Evolutionary conservation across 805 yeast species (phyloP).

Genomic region (Teunomyces panamensis): DNA sequence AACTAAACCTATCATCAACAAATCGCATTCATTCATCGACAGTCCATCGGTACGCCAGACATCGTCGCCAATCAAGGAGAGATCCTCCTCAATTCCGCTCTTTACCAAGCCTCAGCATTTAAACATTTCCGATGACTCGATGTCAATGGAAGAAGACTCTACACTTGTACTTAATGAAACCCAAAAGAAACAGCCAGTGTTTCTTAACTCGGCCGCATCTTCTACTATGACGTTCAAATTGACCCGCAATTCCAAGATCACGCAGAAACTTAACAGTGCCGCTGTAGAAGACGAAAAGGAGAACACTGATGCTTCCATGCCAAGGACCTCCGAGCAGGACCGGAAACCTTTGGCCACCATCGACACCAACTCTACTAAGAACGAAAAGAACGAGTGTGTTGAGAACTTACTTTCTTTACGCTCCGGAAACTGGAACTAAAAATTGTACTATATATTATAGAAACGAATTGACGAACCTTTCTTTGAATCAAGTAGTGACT

Average conservation of each 20-base stretch:
- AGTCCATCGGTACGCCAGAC: conserved; percentile 5
- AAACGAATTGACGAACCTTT: conserved; percentile 1
- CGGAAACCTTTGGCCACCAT: conserved; percentile 26
- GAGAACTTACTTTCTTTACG: conserved; percentile 40
- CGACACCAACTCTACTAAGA: conserved; percentile 15
- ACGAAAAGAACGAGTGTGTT: conserved; percentile 16
- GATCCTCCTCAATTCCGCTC: conserved; percentile 8
- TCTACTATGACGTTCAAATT: conserved; percentile 37
- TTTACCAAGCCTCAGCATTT: conserved; percentile 1
- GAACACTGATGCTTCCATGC: conserved; percentile 9
- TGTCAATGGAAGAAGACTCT: conserved; percentile 1
- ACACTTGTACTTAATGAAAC: conserved; percentile 22
- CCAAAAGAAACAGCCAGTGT: conserved; percentile 34
- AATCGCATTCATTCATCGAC: conserved; percentile 10
- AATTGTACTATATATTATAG: neutral
- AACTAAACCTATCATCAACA: conserved; percentile 9
- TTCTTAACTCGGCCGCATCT: conserved; percentile 25
- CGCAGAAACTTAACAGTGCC: conserved; percentile 24
- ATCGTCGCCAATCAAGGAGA: conserved; percentile 3
- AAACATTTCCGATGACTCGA: neutral
- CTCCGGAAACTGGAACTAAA: conserved; percentile 29
- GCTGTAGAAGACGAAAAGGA: conserved; percentile 24
- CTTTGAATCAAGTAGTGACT: neutral
- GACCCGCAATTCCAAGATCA: conserved; percentile 27
- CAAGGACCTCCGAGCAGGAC: conserved; percentile 5